Evolutionary conservation across 2,329 filamentous ascomycete genomes (phyloP).

Genomic region (Sporothrix mexicana): DNA sequence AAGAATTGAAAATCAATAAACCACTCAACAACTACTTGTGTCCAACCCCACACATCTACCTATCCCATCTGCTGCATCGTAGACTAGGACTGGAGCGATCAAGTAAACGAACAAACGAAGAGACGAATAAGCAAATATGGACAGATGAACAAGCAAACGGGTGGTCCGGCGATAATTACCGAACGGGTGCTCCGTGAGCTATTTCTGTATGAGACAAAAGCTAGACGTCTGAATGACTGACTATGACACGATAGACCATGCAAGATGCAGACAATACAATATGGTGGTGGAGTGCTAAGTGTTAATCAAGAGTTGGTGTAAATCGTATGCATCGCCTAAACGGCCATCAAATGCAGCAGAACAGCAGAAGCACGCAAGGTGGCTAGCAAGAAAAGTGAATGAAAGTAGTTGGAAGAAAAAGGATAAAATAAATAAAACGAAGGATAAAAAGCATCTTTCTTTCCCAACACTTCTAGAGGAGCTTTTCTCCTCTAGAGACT

Average conservation of each 20-base stretch:
- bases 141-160: neutral
- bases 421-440: neutral
- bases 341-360: neutral
- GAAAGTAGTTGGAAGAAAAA: neutral
- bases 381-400: neutral
- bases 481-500: too few species aligned
- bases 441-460: too few species aligned
- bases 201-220: neutral
- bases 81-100: neutral
- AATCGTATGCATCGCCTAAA: too few species aligned
- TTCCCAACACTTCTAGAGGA: too few species aligned
- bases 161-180: neutral
- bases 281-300: too few species aligned
- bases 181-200: slow-evolving; percentile 6
- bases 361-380: neutral
- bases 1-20: slow-evolving; percentile 9
- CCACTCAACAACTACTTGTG: neutral
- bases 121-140: too few species aligned
- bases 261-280: neutral
- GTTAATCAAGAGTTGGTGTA: too few species aligned
- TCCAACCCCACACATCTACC: neutral
- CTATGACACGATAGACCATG: neutral
- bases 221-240: neutral
- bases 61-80: neutral
- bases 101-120: too few species aligned